Base-by-base conservation (phyloP, 148 eudicot species). In the Pharnaceum exiguum region DNA sequence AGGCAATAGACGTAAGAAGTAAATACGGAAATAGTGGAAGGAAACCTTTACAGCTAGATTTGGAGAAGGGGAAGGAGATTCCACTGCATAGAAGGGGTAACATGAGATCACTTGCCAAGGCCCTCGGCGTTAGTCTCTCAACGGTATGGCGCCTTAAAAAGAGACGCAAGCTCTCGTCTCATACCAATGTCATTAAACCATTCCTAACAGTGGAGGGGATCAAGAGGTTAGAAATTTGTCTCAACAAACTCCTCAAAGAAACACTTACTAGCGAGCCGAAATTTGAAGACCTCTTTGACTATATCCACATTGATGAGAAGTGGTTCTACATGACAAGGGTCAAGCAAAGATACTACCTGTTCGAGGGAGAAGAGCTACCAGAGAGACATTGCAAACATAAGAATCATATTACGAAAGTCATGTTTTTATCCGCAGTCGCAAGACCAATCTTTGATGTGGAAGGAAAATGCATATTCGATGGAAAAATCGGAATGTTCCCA, bases 231-330 rank as follows among this genome's bases (percentile, higher is more conserved):
- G 7, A 53, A 28, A 51, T 52, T 19, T 31, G 47, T 10, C 5
- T 63, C 15, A 25, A 13, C 15, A 18, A 52, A 38, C n/a, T 55
- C 11, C 5, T 5, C 19, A 16, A 21, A 15, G 23, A 15, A 15
- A 1, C 24, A 39, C 15, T 31, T 0, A 17, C 16, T 18, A 11
- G 27, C 3, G n/a, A 49, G 0, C 51, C 55, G 3, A 18, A 15
- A 7, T 49, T 35, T 46, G 13, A 25, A 7, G 46, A 12, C 44
- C 51, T 51, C 49, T 62, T 10, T 33, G n/a, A 64, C 13, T 0
- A 1, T 12, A 42, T 64, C 22, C 52, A 64, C 54, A 43, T 64
- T 3, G 60, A 64, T 53, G 60, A 64, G 32, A 64, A 64, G 24
- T 65, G 21, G 44, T 65, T 65, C 25, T 54, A 32, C 12, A 53